phyloP scores from a whole-genome alignment of 2,329 filamentous ascomycete genomes.

The Fusarium torreyae region DNA sequence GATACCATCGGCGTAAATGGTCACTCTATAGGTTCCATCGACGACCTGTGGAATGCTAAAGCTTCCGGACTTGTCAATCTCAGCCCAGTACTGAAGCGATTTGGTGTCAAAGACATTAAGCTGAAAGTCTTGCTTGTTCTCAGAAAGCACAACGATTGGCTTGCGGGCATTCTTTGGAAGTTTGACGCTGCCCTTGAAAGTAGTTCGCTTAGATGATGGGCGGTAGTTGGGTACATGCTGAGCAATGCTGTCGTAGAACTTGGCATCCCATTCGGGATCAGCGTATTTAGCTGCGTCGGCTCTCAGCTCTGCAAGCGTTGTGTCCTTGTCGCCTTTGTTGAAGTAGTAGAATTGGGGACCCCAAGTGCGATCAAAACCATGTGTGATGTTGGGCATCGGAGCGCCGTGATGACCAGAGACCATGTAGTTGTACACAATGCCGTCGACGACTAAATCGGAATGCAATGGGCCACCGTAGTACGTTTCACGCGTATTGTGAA shows the following conservation, averaged over 20 bases:
- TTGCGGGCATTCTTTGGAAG: constrained; percentile 28
- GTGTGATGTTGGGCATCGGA: constrained; percentile 72
- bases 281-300: constrained; percentile 36
- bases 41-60: constrained; percentile 38
- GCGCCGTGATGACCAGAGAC: constrained; percentile 74
- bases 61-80: constrained; percentile 61
- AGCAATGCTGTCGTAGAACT: constrained; percentile 42
- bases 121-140: constrained; percentile 50
- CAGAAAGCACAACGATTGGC: constrained; percentile 67
- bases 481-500: constrained; percentile 74
- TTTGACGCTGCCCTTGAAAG: constrained; percentile 32
- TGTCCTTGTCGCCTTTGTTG: constrained; percentile 57
- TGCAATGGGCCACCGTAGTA: constrained; percentile 73
- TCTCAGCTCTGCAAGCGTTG: constrained; percentile 15
- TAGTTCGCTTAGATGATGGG: constrained; percentile 20
- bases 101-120: constrained; percentile 63
- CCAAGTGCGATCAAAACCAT: constrained; percentile 75
- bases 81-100: constrained; percentile 74
- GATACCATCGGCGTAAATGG: constrained; percentile 35
- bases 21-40: constrained; percentile 36
- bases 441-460: constrained; percentile 73
- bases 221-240: constrained; percentile 30
- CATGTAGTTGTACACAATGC: constrained; percentile 75
- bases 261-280: constrained; percentile 31
- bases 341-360: constrained; percentile 75